Percentiles rank a stretch among this genome's conserved stretches.
Evolutionary conservation across 176 grass and related monocot genomes (phyloP).

Genomic region (Rhipidocladum racemiflorum): DNA sequence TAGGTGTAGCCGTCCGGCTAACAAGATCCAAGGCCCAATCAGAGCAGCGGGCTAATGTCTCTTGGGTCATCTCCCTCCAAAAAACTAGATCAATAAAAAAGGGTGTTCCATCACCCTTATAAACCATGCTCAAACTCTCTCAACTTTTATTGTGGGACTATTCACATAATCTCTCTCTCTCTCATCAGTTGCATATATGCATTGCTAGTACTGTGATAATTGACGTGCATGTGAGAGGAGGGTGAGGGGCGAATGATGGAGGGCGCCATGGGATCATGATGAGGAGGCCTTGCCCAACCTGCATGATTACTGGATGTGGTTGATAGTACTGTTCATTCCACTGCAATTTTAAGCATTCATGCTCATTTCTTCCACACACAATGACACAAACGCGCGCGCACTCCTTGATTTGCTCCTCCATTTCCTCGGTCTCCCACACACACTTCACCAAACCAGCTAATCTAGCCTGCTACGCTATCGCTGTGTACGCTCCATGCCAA

Average conservation of each 20-base stretch:
- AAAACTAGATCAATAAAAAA: too few species aligned
- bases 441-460: neutral
- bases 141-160: too few species aligned
- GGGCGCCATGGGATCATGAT: conserved; percentile 27
- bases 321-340: neutral
- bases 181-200: neutral
- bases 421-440: neutral
- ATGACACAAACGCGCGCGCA: too few species aligned
- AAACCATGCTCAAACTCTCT: too few species aligned
- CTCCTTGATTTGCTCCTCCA: neutral
- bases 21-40: too few species aligned
- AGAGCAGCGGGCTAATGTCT: too few species aligned
- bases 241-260: conserved; percentile 28
- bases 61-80: too few species aligned
- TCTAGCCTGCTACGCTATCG: neutral
- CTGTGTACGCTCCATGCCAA: neutral
- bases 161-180: too few species aligned
- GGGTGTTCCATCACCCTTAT: too few species aligned
- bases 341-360: neutral
- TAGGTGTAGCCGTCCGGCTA: too few species aligned
- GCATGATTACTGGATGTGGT: neutral
- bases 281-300: neutral
- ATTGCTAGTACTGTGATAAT: neutral
- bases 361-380: neutral
- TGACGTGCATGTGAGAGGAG: neutral